Base-by-base conservation (phyloP, 768 basidiomycete genomes). In the Suillus hirtellus region DNA sequence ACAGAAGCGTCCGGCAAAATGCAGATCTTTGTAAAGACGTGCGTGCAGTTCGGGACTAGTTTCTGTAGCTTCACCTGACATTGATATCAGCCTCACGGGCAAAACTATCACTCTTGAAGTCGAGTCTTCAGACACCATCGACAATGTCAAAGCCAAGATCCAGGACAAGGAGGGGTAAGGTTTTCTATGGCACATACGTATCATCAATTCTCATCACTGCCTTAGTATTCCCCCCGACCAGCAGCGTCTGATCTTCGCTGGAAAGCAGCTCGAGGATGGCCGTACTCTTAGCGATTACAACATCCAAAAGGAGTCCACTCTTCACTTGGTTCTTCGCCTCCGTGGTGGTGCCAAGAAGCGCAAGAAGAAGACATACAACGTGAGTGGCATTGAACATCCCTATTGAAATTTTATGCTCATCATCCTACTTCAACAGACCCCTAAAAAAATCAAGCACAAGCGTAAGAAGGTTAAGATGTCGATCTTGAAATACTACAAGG, bases 381-480 rank as follows among this genome's bases (percentile, higher is more conserved):
- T 94, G 89, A 81, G 2, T 34, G n/a, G 1, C 15, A 55, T 21
- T 1, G 38, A 59, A 31, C 44, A 15, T 15, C 15, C 17, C 40
- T 38, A n/a, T 54, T 35, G 24, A 59, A 24, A 60, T 64, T 37
- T 44, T 68, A 44, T 70, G 43, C 15, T 63, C 17, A 47, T 50
- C 34, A 46, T 50, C 50, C 37, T 35, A 15, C 53, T n/a, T 4
- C 35, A 64, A 35, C 70, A 92, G 90, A 96, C 95, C 73, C 95
- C 95, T 79, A 97, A 96, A 87, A 98, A 98, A 87, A 89, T 97
- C 87, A 99, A 97, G 90, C 96, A 96, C 85, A 97, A 97, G 88
- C 90, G 92, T 80, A 98, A 99, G 87, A 97, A 98, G 86, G 94
- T 96, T 85, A 99, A 98, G 90, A 98, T 99, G 95, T 82, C 95